Evolutionary conservation across 2,329 filamentous ascomycete species (phyloP).

Genomic region (Arthrobotrys conoides): DNA sequence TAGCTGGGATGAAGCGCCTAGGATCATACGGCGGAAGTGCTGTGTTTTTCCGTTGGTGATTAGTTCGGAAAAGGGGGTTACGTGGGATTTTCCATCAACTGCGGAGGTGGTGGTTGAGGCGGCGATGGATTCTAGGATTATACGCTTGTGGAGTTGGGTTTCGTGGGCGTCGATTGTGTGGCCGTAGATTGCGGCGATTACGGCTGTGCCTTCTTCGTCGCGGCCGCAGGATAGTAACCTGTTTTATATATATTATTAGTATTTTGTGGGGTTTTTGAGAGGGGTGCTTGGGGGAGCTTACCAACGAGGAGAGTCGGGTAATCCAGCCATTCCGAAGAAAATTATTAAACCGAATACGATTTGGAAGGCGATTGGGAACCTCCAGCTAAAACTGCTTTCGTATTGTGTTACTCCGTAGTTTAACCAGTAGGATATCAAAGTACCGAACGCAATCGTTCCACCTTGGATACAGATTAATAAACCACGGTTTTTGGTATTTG

Average conservation of each 20-base stretch:
- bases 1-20: conserved; percentile 74
- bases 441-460: conserved; percentile 69
- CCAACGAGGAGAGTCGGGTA: conserved; percentile 72
- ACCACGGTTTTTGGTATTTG: conserved; percentile 72
- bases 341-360: conserved; percentile 75
- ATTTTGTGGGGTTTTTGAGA: too few species aligned
- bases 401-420: conserved; percentile 72
- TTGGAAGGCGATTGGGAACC: conserved; percentile 75
- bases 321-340: conserved; percentile 69
- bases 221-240: conserved; percentile 69
- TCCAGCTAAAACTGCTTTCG: conserved; percentile 71
- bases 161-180: conserved; percentile 71
- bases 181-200: conserved; percentile 71
- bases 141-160: conserved; percentile 74
- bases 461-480: conserved; percentile 75
- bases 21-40: conserved; percentile 76
- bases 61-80: conserved; percentile 69
- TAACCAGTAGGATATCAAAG: conserved; percentile 74
- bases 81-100: conserved; percentile 60
- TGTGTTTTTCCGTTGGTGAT: conserved; percentile 76
- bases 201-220: conserved; percentile 69
- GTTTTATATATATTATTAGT: conserved; percentile 25
- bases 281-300: conserved; percentile 65
- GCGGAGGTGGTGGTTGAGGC: conserved; percentile 68
- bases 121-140: conserved; percentile 78